These are phyloP conservation scores for Phytopythium cucurbitacearum DNA, from an alignment of 352 stramenopile species.

Conservation along the genomic window DNA sequence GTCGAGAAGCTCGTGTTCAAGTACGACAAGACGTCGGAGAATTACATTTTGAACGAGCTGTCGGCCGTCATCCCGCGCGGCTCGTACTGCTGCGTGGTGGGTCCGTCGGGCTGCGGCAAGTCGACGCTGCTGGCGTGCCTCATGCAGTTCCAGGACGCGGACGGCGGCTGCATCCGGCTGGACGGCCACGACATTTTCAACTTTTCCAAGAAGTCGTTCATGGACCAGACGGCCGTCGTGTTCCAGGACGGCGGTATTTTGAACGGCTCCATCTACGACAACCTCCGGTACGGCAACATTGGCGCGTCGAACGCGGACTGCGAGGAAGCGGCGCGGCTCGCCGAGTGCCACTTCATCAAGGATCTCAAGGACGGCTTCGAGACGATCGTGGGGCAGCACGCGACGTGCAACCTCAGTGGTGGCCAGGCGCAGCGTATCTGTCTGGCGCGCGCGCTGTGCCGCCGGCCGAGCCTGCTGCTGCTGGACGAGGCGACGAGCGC, in stretches of 20 bases:
- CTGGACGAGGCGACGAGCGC: conserved; percentile 86
- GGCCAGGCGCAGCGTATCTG: conserved; percentile 86
- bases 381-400: conserved; percentile 82
- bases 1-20: conserved; percentile 84
- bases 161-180: conserved; percentile 74
- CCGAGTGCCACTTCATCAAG: conserved; percentile 82
- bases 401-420: conserved; percentile 83
- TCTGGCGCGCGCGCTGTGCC: conserved; percentile 74
- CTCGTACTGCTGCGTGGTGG: conserved; percentile 83
- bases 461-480: conserved; percentile 73
- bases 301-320: conserved; percentile 72
- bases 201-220: conserved; percentile 85
- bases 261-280: conserved; percentile 87
- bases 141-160: conserved; percentile 87
- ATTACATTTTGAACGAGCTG: conserved; percentile 80
- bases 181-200: conserved; percentile 84
- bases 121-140: conserved; percentile 83
- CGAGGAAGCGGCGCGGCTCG: conserved; percentile 70
- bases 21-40: conserved; percentile 82
- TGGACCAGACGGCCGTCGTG: conserved; percentile 83
- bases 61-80: conserved; percentile 64
- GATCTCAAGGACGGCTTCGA: conserved; percentile 79
- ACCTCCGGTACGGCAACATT: conserved; percentile 82
- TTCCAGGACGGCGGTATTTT: conserved; percentile 87
- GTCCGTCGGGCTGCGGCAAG: conserved; percentile 83